A percentile compares a stretch with the other conserved stretches of the same genome.
Evolutionary conservation across 352 stramenopile genomes (phyloP).

Genomic region (Pythium vanterpoolii): DNA sequence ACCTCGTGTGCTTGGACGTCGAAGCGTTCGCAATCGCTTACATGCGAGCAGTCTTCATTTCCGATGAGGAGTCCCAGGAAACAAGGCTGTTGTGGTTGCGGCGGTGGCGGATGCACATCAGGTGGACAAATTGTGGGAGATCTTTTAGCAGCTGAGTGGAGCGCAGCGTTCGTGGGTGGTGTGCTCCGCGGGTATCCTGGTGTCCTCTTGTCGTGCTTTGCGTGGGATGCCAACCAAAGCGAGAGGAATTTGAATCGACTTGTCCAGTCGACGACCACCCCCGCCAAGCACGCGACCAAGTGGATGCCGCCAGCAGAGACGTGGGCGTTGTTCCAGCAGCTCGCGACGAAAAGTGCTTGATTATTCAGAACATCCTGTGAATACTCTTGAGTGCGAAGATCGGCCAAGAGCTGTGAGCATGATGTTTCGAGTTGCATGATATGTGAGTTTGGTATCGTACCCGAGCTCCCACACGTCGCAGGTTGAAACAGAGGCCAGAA

Average conservation of each 20-base stretch:
- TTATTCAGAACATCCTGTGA: no score
- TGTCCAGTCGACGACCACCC: no score
- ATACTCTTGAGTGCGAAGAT: no score
- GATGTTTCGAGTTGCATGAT: no score
- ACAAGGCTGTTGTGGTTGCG: background rate
- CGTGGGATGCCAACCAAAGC: background rate
- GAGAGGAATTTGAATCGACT: background rate
- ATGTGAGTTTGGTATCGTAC: no score
- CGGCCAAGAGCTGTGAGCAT: no score
- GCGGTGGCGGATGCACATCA: background rate
- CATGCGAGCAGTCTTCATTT: background rate
- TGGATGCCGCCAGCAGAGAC: background rate
- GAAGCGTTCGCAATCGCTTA: background rate
- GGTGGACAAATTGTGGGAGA: background rate
- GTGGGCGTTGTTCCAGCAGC: background rate
- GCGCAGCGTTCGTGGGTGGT: background rate
- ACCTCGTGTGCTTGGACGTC: conserved; percentile 4
- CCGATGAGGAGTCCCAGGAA: background rate
- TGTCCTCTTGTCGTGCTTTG: background rate
- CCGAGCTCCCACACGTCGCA: no score
- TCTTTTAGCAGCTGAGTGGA: background rate
- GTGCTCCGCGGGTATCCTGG: conserved; percentile 2
- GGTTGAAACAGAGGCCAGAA: no score
- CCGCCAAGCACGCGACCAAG: no score
- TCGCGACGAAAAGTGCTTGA: no score